Conservation (phyloP, 768 basidiomycete genomes). For the Lactifluus hygrophoroides region DNA sequence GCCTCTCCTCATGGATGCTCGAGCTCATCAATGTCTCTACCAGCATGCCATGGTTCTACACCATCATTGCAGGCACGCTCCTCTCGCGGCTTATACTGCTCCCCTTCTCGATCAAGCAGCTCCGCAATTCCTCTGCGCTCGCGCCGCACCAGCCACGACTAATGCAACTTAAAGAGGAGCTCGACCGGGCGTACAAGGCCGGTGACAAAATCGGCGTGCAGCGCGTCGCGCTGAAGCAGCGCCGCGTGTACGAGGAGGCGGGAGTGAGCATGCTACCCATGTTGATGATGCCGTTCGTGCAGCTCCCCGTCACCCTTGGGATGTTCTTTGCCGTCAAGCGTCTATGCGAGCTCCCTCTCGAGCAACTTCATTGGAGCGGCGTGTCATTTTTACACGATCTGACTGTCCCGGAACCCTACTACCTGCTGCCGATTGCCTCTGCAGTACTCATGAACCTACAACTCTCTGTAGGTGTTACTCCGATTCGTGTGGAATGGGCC, state of each 20-base stretch:
- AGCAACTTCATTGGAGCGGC: slow-evolving; percentile 71
- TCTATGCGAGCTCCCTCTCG: slow-evolving; percentile 63
- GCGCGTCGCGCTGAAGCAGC: slow-evolving; percentile 37
- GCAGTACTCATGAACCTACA: slow-evolving; percentile 59
- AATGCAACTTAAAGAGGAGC: slow-evolving; percentile 42
- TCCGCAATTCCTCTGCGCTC: slow-evolving; percentile 52
- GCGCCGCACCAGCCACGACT: slow-evolving; percentile 52
- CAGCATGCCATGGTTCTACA: slow-evolving; percentile 77
- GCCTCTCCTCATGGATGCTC: slow-evolving; percentile 50
- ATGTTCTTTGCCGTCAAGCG: slow-evolving; percentile 76
- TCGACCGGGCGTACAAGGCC: slow-evolving; percentile 28
- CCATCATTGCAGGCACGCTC: slow-evolving; percentile 58
- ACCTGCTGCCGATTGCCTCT: slow-evolving; percentile 54
- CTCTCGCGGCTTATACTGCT: slow-evolving; percentile 53
- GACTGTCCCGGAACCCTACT: slow-evolving; percentile 68
- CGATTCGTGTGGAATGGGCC: not conserved
- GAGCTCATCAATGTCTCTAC: slow-evolving; percentile 62
- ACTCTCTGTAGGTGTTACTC: slow-evolving; percentile 44
- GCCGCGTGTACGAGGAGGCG: slow-evolving; percentile 50
- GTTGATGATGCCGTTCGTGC: slow-evolving; percentile 51
- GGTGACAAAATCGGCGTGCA: slow-evolving; percentile 36
- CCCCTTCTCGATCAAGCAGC: slow-evolving; percentile 48
- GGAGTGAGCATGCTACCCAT: slow-evolving; percentile 53
- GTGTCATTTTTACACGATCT: slow-evolving; percentile 67
- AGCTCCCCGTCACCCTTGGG: slow-evolving; percentile 69